Percentiles rank a stretch among this genome's conserved stretches.
Conservation (phyloP, 257 asterid genomes). For the Voacanga thouarsii region DNA sequence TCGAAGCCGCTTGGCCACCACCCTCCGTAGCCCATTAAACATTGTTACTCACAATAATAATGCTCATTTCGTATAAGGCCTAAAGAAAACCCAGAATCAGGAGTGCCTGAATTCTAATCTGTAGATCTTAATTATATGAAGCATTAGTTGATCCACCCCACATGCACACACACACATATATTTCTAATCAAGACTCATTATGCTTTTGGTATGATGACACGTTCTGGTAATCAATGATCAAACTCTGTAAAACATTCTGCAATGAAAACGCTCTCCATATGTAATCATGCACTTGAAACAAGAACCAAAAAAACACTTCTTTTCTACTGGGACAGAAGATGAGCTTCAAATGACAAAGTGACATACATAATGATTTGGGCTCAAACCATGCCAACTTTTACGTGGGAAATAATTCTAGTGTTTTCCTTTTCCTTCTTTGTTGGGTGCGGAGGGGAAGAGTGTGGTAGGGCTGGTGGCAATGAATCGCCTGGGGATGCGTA, state of each 20-base stretch:
- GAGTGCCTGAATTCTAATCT: too few species aligned
- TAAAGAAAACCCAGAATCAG: too few species aligned
- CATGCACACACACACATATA: too few species aligned
- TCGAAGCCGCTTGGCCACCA: too few species aligned
- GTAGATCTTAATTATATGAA: too few species aligned
- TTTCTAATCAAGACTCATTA: too few species aligned
- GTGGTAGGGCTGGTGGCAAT: background rate
- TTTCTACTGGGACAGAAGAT: background rate
- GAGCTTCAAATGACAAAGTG: background rate
- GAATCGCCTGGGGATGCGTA: conserved; percentile 6
- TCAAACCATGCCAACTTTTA: background rate
- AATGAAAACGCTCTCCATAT: background rate
- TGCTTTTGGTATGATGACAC: background rate
- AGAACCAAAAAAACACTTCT: background rate
- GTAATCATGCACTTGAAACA: background rate
- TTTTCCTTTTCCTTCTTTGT: background rate
- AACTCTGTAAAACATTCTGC: background rate
- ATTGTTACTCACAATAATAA: too few species aligned
- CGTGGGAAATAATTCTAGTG: background rate
- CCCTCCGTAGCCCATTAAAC: too few species aligned
- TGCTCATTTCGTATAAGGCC: too few species aligned
- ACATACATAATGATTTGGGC: conserved; percentile 8
- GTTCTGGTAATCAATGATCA: background rate
- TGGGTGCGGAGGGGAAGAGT: background rate
- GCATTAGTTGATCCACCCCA: too few species aligned